Evolutionary conservation across 2,329 filamentous ascomycete species (phyloP).

Genomic region (Monilinia aucupariae): DNA sequence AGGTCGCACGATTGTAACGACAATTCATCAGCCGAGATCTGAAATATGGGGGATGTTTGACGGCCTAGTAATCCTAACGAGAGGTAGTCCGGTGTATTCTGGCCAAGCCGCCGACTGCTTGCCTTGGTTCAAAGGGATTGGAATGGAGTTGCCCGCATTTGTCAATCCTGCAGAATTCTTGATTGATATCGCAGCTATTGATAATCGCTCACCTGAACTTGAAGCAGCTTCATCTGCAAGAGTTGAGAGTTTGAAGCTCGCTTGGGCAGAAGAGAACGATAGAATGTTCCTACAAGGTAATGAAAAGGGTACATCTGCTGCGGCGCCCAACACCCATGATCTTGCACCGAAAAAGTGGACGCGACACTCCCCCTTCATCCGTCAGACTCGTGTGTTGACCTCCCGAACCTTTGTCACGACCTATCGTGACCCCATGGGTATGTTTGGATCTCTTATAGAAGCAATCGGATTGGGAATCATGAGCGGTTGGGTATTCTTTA

Average conservation of each 20-base stretch:
- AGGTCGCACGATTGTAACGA: conserved; percentile 66
- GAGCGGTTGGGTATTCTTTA: conserved; percentile 66
- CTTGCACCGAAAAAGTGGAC: conserved; percentile 28
- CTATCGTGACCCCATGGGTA: conserved; percentile 70
- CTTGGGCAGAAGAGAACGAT: conserved; percentile 48
- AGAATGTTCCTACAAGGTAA: conserved; percentile 21
- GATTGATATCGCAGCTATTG: conserved; percentile 68
- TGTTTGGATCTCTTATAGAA: conserved; percentile 64
- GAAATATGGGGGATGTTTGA: conserved; percentile 78
- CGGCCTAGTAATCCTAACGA: conserved; percentile 61
- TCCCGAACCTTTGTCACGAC: conserved; percentile 65
- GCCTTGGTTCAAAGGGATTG: conserved; percentile 57
- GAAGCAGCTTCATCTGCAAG: conserved; percentile 55
- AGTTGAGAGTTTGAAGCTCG: conserved; percentile 54
- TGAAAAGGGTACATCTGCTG: conserved; percentile 18
- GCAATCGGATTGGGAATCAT: conserved; percentile 66
- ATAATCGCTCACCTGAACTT: conserved; percentile 62
- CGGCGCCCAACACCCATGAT: background rate
- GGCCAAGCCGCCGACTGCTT: conserved; percentile 54
- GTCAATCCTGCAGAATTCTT: conserved; percentile 74
- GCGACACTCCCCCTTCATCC: conserved; percentile 49
- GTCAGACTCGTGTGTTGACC: conserved; percentile 62
- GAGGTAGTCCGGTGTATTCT: conserved; percentile 63
- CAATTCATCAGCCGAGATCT: conserved; percentile 71
- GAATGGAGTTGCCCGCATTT: conserved; percentile 60